These are phyloP conservation scores for Boletus speciosus DNA, from an alignment of 768 basidiomycete species.

Conservation along the genomic window DNA sequence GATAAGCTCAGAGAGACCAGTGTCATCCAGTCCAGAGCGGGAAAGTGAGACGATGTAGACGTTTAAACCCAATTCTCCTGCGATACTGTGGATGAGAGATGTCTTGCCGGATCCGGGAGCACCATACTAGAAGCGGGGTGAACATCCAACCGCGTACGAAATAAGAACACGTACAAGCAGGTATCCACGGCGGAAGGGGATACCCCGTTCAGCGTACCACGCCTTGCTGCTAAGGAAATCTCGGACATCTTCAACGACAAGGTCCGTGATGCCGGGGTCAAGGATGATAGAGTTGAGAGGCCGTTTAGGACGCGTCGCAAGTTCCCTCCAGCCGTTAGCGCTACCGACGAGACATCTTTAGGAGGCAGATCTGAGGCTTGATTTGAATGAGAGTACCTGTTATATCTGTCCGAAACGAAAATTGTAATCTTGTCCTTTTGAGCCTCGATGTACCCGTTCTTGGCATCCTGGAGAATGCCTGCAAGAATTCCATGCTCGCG, in stretches of 20 bases:
- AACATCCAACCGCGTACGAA: not conserved
- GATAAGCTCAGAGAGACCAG: constrained; percentile 53
- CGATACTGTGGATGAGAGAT: constrained; percentile 69
- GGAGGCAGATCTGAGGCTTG: not conserved
- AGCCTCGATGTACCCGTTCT: constrained; percentile 47
- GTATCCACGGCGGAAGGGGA: constrained; percentile 79
- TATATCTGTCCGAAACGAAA: constrained; percentile 45
- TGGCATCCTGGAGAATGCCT: constrained; percentile 52
- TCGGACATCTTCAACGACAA: constrained; percentile 61
- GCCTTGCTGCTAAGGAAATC: constrained; percentile 66
- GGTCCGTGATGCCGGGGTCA: constrained; percentile 64
- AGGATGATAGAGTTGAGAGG: constrained; percentile 65
- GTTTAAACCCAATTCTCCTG: constrained; percentile 73
- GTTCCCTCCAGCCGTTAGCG: constrained; percentile 47
- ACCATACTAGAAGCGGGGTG: constrained; percentile 45
- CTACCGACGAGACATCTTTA: constrained; percentile 14
- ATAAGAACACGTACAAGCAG: constrained; percentile 43
- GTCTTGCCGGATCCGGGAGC: constrained; percentile 79
- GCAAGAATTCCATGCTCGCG: constrained; percentile 46
- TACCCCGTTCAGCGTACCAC: constrained; percentile 76
- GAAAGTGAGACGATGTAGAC: constrained; percentile 73
- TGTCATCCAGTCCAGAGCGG: constrained; percentile 60
- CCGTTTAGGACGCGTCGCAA: constrained; percentile 60
- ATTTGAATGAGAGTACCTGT: constrained; percentile 29
- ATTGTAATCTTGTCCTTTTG: constrained; percentile 51